Evolutionary conservation across 192 early-diverging fungal species (phyloP), one percentile per base, ranked within the genome.

Genomic region (Pilaira anomala): DNA sequence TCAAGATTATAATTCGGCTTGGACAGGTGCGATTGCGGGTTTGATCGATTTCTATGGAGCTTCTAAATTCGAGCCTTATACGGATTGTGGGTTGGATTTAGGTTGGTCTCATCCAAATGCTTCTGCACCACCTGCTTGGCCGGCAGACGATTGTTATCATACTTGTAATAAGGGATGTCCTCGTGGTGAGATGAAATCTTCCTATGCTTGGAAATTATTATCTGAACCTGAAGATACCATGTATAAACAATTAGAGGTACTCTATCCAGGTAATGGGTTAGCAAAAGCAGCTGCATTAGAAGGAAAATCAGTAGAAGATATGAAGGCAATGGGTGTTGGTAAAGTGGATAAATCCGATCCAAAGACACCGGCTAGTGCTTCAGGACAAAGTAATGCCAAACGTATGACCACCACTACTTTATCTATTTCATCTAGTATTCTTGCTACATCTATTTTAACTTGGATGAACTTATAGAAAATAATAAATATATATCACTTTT

Each of bases 1-100:
- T 8, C 74, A 76, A 54, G 74, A 69, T 62, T 74, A 74, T 42
- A 74, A 74, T 69, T 56, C 66, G 1, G 72, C 65, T 46, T 73
- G 71, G 71, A 67, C 71, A 0, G 71, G 74, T 6, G 68, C 68
- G 1, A 63, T 71, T 29, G 74, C 74, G 9, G 74, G 68, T 19
- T 28, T 76, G 48, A 76, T 76, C 26, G 74, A 76, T 33, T 76
- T 52, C 29, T 76, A 76, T 41, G 74, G 74, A 1, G 14, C 16
- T 7, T 51, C 71, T 0, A 66, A 51, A 6, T 76, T 76, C 45
- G 64, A 70, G 39, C 74, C 74, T 24, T 76, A 64, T 25, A 64
- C 65, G 13, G 74, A 76, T 19, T 76, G 74, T 58, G 56, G 44
- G 24, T 57, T 76, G 3, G 74, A 76, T 53, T 57, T 76, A 3